These are phyloP conservation scores for Fusarium nematophilum DNA, from an alignment of 2,329 filamentous ascomycete genomes.

Conservation along the genomic window DNA sequence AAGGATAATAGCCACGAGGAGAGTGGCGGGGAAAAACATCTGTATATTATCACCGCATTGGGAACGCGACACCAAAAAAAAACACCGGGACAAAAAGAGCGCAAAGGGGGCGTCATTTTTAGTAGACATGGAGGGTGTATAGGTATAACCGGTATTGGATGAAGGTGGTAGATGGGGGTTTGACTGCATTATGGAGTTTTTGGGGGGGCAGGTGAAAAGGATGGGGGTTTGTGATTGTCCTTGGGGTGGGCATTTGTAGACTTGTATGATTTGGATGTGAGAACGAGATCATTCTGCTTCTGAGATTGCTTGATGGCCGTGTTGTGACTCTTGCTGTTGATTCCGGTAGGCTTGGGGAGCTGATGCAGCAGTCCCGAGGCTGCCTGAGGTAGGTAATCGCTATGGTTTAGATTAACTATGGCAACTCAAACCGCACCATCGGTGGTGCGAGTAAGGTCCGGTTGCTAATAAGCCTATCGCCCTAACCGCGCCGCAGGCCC, in stretches of 20 bases:
- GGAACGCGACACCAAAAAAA: constrained; percentile 2
- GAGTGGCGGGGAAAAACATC: constrained; percentile 3
- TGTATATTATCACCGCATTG: constrained; percentile 31
- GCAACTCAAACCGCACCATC: too few species aligned
- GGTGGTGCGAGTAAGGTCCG: too few species aligned
- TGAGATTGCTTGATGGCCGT: too few species aligned
- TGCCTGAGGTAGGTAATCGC: too few species aligned
- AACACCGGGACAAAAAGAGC: constrained; percentile 19
- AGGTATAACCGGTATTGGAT: constrained; percentile 8
- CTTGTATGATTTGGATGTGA: constrained; percentile 28
- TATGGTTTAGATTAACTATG: too few species aligned
- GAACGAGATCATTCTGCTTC: constrained; percentile 2
- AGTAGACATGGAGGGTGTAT: constrained; percentile 22
- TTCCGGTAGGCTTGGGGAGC: too few species aligned
- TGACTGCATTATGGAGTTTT: constrained; percentile 23
- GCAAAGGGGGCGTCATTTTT: background rate
- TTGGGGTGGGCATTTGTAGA: constrained; percentile 16
- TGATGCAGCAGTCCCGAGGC: too few species aligned
- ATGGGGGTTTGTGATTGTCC: background rate
- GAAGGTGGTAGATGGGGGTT: constrained; percentile 15
- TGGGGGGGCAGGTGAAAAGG: background rate
- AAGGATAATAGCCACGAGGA: constrained; percentile 31
- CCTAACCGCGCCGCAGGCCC: too few species aligned
- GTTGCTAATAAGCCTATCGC: too few species aligned
- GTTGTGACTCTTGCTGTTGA: too few species aligned